These are phyloP conservation scores for Excoecaria cochinchinensis DNA, from an alignment of 345 rosid species.

Conservation along the genomic window DNA sequence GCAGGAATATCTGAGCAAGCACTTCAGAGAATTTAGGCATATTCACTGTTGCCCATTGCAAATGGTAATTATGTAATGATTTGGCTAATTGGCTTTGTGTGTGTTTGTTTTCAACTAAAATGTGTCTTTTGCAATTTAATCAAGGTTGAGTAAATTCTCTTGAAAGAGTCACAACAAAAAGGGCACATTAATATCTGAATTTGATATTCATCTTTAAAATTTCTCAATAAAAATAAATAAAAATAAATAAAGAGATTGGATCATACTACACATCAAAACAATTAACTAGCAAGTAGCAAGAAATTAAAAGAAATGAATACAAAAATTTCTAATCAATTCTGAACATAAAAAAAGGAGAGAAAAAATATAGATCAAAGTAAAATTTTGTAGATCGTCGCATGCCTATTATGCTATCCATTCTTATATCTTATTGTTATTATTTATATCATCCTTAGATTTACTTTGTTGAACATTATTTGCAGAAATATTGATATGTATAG, in stretches of 20 bases:
- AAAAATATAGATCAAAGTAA: background rate
- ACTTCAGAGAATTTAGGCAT: slow-evolving; percentile 76
- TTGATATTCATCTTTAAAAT: background rate
- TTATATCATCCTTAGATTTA: no score
- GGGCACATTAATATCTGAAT: background rate
- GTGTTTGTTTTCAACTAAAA: background rate
- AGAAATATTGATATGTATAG: background rate
- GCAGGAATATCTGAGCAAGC: slow-evolving; percentile 56
- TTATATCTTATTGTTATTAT: no score
- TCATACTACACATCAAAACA: no score
- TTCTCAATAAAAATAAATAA: no score
- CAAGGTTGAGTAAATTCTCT: background rate
- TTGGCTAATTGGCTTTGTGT: no score
- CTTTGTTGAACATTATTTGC: background rate
- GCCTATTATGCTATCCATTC: no score
- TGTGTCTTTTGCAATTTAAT: background rate
- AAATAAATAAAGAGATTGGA: no score
- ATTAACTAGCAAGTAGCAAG: no score
- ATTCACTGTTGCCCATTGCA: slow-evolving; percentile 49
- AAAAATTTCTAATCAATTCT: no score
- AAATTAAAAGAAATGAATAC: no score
- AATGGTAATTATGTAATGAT: slow-evolving; percentile 35
- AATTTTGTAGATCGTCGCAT: no score
- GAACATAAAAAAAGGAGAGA: no score
- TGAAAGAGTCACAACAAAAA: background rate